Conservation (phyloP, 345 rosid genomes). For the Zanthoxylum bungeanum region DNA sequence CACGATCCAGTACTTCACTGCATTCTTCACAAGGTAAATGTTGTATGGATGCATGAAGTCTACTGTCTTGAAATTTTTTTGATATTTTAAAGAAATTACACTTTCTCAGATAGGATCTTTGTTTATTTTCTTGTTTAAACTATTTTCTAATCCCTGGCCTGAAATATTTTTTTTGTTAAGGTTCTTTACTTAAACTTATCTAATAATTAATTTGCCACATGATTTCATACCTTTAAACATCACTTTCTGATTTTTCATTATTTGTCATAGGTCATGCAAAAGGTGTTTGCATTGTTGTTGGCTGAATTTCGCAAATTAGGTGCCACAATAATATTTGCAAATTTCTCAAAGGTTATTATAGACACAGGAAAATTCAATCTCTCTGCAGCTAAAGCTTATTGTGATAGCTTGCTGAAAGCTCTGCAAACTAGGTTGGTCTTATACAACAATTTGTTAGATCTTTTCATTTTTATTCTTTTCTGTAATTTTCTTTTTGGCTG, state of each 20-base stretch:
- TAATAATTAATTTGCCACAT: background rate
- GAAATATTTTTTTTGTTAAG: background rate
- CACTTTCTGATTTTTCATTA: slow-evolving; percentile 10
- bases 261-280: slow-evolving; percentile 79
- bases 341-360: slow-evolving; percentile 79
- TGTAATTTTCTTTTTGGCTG: slow-evolving; percentile 19
- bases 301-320: slow-evolving; percentile 93
- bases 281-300: slow-evolving; percentile 90
- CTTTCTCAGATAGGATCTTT: background rate
- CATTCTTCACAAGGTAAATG: slow-evolving; percentile 82
- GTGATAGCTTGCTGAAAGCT: slow-evolving; percentile 81
- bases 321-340: slow-evolving; percentile 84
- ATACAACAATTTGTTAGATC: slow-evolving; percentile 4
- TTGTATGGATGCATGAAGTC: background rate
- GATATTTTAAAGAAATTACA: background rate
- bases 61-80: background rate
- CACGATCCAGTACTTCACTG: slow-evolving; percentile 95
- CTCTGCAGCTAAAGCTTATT: slow-evolving; percentile 77
- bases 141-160: background rate
- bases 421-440: slow-evolving; percentile 64
- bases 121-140: background rate
- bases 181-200: background rate
- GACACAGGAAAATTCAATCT: slow-evolving; percentile 79
- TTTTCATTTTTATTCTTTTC: slow-evolving; percentile 11
- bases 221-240: background rate